phyloP scores from a whole-genome alignment of 108 stramenopile species.

The Cyclostephanos invisitatus region DNA sequence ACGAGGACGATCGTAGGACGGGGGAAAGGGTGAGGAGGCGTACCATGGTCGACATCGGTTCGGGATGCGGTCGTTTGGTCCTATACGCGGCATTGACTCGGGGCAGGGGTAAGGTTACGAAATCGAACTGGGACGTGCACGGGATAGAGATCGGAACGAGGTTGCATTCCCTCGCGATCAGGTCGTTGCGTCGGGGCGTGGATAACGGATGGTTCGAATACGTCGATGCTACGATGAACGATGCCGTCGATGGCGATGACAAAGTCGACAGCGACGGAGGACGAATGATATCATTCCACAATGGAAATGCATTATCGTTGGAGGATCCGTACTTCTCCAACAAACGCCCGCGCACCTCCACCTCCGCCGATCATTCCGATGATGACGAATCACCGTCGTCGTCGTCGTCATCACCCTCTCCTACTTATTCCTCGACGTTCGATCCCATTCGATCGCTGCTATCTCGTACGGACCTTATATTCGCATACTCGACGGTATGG shows the following conservation, averaged over 20 bases:
- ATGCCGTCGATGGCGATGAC: background rate
- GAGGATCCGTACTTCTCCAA: slow-evolving; percentile 29
- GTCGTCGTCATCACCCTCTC: too few relatives aligned
- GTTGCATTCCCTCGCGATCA: slow-evolving; percentile 59
- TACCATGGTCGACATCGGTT: slow-evolving; percentile 71
- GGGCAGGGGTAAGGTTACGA: background rate
- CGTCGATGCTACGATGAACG: background rate
- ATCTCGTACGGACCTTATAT: slow-evolving; percentile 56
- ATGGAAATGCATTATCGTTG: slow-evolving; percentile 29
- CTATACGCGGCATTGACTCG: slow-evolving; percentile 67
- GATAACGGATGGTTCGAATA: slow-evolving; percentile 29
- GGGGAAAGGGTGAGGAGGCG: background rate
- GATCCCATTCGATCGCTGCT: slow-evolving; percentile 46
- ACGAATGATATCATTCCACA: slow-evolving; percentile 17
- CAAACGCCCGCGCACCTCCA: background rate
- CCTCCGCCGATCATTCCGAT: too few relatives aligned
- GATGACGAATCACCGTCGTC: too few relatives aligned
- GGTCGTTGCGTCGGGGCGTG: slow-evolving; percentile 36
- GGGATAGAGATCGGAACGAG: slow-evolving; percentile 69
- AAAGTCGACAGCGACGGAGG: background rate
- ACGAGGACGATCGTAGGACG: too few relatives aligned
- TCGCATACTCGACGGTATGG: slow-evolving; percentile 74
- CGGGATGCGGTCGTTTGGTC: slow-evolving; percentile 70
- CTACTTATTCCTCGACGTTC: background rate
- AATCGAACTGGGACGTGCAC: slow-evolving; percentile 53